Evolutionary conservation across 164 flowering plant species (phyloP).

Genomic region (Umbilicus rupestris): DNA sequence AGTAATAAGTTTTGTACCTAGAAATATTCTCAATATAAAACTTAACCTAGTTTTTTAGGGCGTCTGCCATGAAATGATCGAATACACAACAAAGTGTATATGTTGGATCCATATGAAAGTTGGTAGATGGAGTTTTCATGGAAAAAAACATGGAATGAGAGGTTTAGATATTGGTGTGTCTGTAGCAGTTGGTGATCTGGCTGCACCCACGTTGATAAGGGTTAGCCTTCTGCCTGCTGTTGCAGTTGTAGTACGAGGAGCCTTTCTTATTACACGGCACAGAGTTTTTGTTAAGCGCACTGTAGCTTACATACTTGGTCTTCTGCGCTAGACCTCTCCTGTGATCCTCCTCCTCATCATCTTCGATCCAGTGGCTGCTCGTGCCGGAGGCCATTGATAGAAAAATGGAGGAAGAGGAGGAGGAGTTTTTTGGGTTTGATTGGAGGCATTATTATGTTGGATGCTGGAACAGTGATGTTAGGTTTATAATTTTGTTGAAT

Average conservation of each 20-base stretch:
- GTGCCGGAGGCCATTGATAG: background rate
- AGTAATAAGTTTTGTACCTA: too few species aligned
- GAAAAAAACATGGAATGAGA: background rate
- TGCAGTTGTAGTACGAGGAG: conserved; percentile 31
- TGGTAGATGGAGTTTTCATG: too few species aligned
- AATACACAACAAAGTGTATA: too few species aligned
- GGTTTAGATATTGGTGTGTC: conserved; percentile 12
- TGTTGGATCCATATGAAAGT: too few species aligned
- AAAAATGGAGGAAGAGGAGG: background rate
- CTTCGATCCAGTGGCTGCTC: conserved; percentile 22
- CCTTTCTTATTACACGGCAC: conserved; percentile 33
- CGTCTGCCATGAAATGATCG: too few species aligned
- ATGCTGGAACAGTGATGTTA: too few species aligned
- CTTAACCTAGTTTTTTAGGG: too few species aligned
- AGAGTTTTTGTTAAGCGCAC: conserved; percentile 17
- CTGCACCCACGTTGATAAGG: conserved; percentile 36
- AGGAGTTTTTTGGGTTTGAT: background rate
- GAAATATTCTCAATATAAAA: too few species aligned
- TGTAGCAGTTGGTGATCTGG: conserved; percentile 23
- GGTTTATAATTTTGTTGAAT: background rate
- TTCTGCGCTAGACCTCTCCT: conserved; percentile 15
- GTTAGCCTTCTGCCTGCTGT: conserved; percentile 16
- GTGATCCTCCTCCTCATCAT: conserved; percentile 17
- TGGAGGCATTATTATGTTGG: background rate
- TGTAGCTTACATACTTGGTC: conserved; percentile 17